These are phyloP conservation scores for Pulveroboletus sp. DNA, from an alignment of 768 basidiomycete species.

Conservation along the genomic window DNA sequence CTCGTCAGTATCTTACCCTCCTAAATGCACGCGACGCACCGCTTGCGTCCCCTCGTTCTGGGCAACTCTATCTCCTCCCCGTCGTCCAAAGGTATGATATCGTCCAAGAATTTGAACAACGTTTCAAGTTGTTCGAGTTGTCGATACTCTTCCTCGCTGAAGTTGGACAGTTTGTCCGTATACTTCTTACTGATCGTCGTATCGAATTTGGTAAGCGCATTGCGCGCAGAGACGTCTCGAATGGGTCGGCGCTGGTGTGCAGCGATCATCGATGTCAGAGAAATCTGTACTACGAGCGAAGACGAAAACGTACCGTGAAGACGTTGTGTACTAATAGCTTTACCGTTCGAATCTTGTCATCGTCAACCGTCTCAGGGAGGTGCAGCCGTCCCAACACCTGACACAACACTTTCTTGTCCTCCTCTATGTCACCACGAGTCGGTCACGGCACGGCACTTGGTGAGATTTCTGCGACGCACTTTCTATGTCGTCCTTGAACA, in stretches of 20 bases:
- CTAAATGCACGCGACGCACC: constrained; percentile 39
- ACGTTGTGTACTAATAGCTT: constrained; percentile 56
- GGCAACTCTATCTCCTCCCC: constrained; percentile 46
- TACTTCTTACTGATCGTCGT: constrained; percentile 65
- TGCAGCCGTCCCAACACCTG: constrained; percentile 61
- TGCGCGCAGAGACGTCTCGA: constrained; percentile 58
- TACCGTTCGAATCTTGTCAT: constrained; percentile 60
- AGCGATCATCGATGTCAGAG: not conserved
- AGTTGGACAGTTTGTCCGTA: constrained; percentile 63
- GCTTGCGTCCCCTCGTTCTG: constrained; percentile 42
- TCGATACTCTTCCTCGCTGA: constrained; percentile 70
- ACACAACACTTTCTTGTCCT: constrained; percentile 60
- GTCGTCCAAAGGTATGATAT: constrained; percentile 66
- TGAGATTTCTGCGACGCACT: no score
- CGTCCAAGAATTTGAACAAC: constrained; percentile 70
- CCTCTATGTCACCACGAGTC: constrained; percentile 36
- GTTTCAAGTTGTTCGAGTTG: constrained; percentile 60
- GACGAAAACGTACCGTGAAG: constrained; percentile 10
- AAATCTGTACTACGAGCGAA: not conserved
- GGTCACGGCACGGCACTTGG: no score
- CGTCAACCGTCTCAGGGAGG: constrained; percentile 69
- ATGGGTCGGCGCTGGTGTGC: constrained; percentile 56
- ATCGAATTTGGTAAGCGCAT: constrained; percentile 73
- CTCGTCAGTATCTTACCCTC: not conserved
- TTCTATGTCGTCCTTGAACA: constrained; percentile 47